Conservation (phyloP, 352 stramenopile species). For the Globisporangium abappressorium region DNA sequence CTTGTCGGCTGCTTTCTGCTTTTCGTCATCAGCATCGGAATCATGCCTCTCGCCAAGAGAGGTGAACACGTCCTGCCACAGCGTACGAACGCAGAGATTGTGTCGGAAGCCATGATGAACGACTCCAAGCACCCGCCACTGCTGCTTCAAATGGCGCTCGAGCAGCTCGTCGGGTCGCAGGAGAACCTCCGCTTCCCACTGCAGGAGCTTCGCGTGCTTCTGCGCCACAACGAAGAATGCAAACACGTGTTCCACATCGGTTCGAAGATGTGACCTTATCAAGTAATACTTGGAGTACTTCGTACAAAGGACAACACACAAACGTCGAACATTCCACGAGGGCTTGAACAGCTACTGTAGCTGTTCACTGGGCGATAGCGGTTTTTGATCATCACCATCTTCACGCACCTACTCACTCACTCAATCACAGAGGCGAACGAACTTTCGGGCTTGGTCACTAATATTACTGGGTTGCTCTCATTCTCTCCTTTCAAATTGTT, state of each 20-base stretch:
- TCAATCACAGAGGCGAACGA: neutral
- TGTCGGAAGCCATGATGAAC: slow-evolving; percentile 9
- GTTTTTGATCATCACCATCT: too few species aligned
- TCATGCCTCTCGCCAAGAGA: neutral
- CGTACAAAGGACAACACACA: too few species aligned
- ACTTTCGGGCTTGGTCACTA: slow-evolving; percentile 3
- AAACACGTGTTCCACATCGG: neutral
- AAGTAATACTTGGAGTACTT: too few species aligned
- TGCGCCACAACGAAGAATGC: neutral
- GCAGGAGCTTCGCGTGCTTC: slow-evolving; percentile 4
- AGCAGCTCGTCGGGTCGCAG: too few species aligned
- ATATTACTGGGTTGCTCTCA: slow-evolving; percentile 6
- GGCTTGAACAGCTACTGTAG: too few species aligned
- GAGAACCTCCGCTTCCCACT: neutral
- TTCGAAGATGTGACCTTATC: too few species aligned
- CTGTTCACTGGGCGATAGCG: too few species aligned
- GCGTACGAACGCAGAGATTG: slow-evolving; percentile 1
- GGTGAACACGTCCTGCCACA: slow-evolving; percentile 4
- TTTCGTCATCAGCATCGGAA: neutral
- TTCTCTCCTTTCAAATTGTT: neutral
- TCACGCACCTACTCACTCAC: too few species aligned
- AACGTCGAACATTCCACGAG: too few species aligned
- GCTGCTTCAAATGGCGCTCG: too few species aligned
- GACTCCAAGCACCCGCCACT: neutral
- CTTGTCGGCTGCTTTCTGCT: slow-evolving; percentile 11